phyloP scores from a whole-genome alignment of 257 asterid species.

The Solanum tarapatanum region DNA sequence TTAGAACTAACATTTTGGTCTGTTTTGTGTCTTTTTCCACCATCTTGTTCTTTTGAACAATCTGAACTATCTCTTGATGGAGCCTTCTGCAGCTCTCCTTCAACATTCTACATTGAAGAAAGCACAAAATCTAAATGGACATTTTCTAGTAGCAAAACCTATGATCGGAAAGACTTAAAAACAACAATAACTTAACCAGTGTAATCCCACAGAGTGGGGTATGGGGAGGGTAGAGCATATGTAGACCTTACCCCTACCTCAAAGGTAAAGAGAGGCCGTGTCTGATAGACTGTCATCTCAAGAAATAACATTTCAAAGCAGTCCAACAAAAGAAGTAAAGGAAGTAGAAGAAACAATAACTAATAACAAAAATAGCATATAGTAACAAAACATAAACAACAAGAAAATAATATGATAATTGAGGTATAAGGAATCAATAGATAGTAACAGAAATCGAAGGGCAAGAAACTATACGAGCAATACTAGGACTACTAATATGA shows the following conservation, averaged over 20 bases:
- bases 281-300: not conserved
- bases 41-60: slow-evolving; percentile 34
- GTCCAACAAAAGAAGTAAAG: not conserved
- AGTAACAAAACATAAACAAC: not conserved
- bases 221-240: not conserved
- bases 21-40: slow-evolving; percentile 27
- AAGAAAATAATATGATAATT: not conserved
- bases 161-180: not conserved
- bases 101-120: slow-evolving; percentile 30
- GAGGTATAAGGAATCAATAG: not conserved
- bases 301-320: not conserved
- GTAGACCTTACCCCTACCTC: not conserved
- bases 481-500: not conserved
- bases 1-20: slow-evolving; percentile 26
- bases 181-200: not conserved
- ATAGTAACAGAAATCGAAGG: not conserved
- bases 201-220: not conserved
- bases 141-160: not conserved
- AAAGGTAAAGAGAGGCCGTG: not conserved
- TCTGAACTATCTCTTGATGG: slow-evolving; percentile 35
- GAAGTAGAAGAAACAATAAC: not conserved
- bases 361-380: not conserved
- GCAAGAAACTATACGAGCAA: not conserved
- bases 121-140: not conserved
- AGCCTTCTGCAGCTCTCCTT: slow-evolving; percentile 42